phyloP scores from a whole-genome alignment of 805 yeast species.

The Candida peoriensis region DNA sequence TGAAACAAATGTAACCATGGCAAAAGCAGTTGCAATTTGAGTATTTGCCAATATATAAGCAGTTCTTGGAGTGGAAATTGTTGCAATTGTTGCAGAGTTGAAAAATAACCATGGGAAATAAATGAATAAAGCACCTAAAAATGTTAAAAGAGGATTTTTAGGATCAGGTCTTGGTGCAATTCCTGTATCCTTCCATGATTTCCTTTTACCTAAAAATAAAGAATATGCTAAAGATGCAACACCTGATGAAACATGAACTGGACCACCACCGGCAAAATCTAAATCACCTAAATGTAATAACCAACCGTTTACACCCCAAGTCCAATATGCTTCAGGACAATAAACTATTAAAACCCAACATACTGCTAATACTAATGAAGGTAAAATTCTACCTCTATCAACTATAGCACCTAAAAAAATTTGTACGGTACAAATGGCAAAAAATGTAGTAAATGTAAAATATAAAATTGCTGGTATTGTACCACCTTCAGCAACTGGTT shows the following conservation, averaged over 20 bases:
- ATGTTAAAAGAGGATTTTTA: conserved; percentile 85
- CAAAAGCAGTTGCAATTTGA: conserved; percentile 82
- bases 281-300: conserved; percentile 86
- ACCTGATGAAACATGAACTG: conserved; percentile 91
- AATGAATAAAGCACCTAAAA: conserved; percentile 77
- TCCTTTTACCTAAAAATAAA: conserved; percentile 74
- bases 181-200: conserved; percentile 31
- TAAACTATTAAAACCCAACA: conserved; percentile 87
- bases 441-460: conserved; percentile 86
- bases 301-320: conserved; percentile 94
- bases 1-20: conserved; percentile 83
- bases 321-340: conserved; percentile 92
- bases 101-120: conserved; percentile 98
- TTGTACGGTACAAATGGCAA: conserved; percentile 82
- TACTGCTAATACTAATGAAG: conserved; percentile 73
- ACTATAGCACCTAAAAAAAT: conserved; percentile 89
- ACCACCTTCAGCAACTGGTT: conserved; percentile 71
- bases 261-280: conserved; percentile 99
- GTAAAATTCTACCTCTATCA: conserved; percentile 86
- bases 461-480: conserved; percentile 43
- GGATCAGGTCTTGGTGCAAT: conserved; percentile 71
- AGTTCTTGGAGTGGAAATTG: conserved; percentile 76
- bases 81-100: conserved; percentile 79
- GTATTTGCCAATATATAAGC: conserved; percentile 89
- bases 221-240: conserved; percentile 84